Percentiles rank a stretch among this genome's conserved stretches.
phyloP scores from a whole-genome alignment of 768 basidiomycete species.

The Amanita phalloides region DNA sequence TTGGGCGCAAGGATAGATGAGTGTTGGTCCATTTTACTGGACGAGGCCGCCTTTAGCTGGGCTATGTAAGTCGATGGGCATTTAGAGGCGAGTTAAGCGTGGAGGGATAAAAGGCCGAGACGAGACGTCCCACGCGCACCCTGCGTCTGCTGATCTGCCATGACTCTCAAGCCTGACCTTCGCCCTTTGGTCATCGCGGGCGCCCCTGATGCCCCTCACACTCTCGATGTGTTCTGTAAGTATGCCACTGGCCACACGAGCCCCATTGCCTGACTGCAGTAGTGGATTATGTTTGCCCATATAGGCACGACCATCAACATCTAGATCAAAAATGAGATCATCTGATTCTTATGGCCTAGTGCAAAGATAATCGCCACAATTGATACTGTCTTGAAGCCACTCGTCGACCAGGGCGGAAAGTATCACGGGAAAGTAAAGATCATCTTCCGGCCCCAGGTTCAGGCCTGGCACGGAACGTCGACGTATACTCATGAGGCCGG shows the following conservation, averaged over 20 bases:
- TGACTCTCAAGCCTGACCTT: slow-evolving; percentile 76
- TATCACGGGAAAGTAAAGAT: slow-evolving; percentile 67
- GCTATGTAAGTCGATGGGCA: no score
- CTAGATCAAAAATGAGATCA: neutral
- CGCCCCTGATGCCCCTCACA: slow-evolving; percentile 50
- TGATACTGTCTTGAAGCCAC: slow-evolving; percentile 48
- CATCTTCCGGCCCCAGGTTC: slow-evolving; percentile 61
- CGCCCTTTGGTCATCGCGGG: slow-evolving; percentile 57
- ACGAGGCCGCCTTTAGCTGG: no score
- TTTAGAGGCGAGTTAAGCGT: neutral
- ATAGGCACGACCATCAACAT: slow-evolving; percentile 34
- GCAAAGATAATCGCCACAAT: slow-evolving; percentile 53
- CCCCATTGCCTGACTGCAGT: neutral
- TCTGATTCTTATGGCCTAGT: slow-evolving; percentile 18
- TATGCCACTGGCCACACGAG: neutral
- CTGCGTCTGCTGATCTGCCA: slow-evolving; percentile 14
- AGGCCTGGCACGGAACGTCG: slow-evolving; percentile 74
- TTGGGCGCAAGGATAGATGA: slow-evolving; percentile 39
- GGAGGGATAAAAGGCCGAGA: neutral
- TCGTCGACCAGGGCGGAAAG: slow-evolving; percentile 44
- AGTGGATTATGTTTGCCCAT: slow-evolving; percentile 89
- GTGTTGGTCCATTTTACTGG: no score
- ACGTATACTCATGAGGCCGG: slow-evolving; percentile 75
- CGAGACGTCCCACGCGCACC: neutral
- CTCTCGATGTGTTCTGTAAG: slow-evolving; percentile 71